Evolutionary conservation across 371 early-diverging fungal genomes (phyloP), one percentile per base, ranked within the genome.

Genomic region (Rhizomucor pusillus): DNA sequence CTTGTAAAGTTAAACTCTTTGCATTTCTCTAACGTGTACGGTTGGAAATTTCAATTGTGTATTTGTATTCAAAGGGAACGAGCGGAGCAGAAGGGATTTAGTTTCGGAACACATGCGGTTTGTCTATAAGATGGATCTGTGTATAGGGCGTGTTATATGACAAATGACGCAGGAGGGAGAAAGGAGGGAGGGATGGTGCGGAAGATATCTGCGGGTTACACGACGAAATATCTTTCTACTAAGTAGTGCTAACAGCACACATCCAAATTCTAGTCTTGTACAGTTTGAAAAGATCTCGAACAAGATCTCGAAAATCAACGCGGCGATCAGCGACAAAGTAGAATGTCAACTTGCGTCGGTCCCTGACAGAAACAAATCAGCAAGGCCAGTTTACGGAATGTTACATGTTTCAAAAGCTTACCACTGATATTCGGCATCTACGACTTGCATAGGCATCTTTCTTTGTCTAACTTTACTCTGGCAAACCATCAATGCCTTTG

Each of bases 241-340:
- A 29, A 29, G 29, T 41, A 11, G 41, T 41, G 19, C 12, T 41
- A 12, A 41, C 41, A 16, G 41, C 41, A 12, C 41, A 41, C 96
- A 98, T 95, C 99, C 99, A 99, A 60, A 99, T 99, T 47, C 99
- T 89, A 6, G 97, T 98, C 79, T 99, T 99, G 80, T 97, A 99
- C 37, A 94, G 88, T 73, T 97, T 98, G 80, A 99, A 99, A 45
- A 99, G 79, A 47, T 99, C 99, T 37, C 96, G 88, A 52, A 99
- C 99, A 33, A 99, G 82, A 63, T 99, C 99, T 49, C 99, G 86
- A 72, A 99, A 99, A 73, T 99, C 99, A 48, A 99, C 92, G 43
- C 99, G 85, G 50, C 89, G 86, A 41, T 94, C 95, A n/a, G 95
- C 93, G 1, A 90, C 84, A 73, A 94, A 97, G 70, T 92, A 95